Base-by-base conservation (phyloP, 805 yeast species). In the Spathaspora boniae region DNA sequence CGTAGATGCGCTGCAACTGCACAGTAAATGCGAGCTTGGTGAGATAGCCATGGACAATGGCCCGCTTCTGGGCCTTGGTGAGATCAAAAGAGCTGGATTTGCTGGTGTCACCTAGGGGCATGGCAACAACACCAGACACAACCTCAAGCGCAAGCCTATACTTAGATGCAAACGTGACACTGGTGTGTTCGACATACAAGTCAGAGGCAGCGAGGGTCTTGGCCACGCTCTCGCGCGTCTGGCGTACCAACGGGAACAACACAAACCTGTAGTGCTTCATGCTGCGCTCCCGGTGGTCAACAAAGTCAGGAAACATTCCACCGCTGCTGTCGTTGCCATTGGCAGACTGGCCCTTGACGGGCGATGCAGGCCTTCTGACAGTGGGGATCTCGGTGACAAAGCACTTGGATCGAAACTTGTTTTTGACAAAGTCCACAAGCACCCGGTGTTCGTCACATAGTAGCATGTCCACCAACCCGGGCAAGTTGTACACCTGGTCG, bases 1-100 rank as follows among this genome's bases (percentile, higher is more conserved):
- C 73, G 53, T 72, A 80, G 8, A 82, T 72, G 32, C 89, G 58
- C 8, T 74, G 76, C n/a, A 80, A 74, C 55, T 82, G 89, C 11
- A 81, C 76, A 37, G 74, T 68, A 35, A 76, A 70, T 11, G 85
- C 84, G 31, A 82, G 47, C 30, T 60, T 68, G 15, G 58, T 61
- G 20, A 81, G 58, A 49, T 76, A 82, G 7, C 53, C 54, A 17
- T 59, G 40, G 11, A 82, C 72, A 19, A 81, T 72, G 11, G 41
- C 31, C 0, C 70, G 45, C 32, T 50, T 61, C 31, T 78, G 56
- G 31, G 67, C 73, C 21, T 54, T 47, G 1, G 51, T 34, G 6
- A 54, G 41, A 5, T 33, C 22, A 9, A 51, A 28, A 16, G 31
- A 25, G 6, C 27, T 15, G 9, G 31, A 12, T 15, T 40, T 21